Conservation (phyloP, 257 asterid species). For the Solanum pennellii region DNA sequence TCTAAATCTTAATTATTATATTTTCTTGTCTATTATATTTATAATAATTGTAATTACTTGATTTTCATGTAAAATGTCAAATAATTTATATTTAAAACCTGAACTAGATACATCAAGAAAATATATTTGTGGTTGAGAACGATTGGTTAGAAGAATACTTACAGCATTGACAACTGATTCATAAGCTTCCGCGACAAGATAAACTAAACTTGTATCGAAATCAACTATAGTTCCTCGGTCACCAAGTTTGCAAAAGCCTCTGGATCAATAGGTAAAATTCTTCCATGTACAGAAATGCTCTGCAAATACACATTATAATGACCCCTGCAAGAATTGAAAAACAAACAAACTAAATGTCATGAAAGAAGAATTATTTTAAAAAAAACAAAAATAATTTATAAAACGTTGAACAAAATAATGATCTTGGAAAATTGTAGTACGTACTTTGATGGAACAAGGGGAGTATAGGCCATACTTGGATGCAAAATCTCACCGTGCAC, state of each 20-base stretch:
- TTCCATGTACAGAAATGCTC: slow-evolving; percentile 64
- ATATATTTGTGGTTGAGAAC: too few species aligned
- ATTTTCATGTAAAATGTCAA: too few species aligned
- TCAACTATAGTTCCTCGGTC: slow-evolving; percentile 61
- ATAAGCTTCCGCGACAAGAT: slow-evolving; percentile 68
- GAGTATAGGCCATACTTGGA: slow-evolving; percentile 55
- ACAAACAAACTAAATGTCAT: background rate
- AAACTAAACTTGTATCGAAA: slow-evolving; percentile 79
- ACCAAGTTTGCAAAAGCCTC: slow-evolving; percentile 53
- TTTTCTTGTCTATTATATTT: too few species aligned
- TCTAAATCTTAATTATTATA: too few species aligned
- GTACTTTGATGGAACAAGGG: slow-evolving; percentile 84
- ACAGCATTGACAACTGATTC: slow-evolving; percentile 65
- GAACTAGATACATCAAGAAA: too few species aligned
- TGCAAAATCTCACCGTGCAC: slow-evolving; percentile 30
- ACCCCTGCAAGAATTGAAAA: slow-evolving; percentile 33
- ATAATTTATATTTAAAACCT: too few species aligned
- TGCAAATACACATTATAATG: slow-evolving; percentile 72
- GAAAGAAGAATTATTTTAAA: background rate
- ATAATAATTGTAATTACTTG: too few species aligned
- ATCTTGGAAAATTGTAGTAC: background rate
- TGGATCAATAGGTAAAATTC: slow-evolving; percentile 47
- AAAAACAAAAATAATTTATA: background rate
- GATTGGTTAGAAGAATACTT: slow-evolving; percentile 11
- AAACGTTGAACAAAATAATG: too few species aligned